Evolutionary conservation across 371 early-diverging fungal genomes (phyloP).

Genomic region (Basidiobolus heterosporus): DNA sequence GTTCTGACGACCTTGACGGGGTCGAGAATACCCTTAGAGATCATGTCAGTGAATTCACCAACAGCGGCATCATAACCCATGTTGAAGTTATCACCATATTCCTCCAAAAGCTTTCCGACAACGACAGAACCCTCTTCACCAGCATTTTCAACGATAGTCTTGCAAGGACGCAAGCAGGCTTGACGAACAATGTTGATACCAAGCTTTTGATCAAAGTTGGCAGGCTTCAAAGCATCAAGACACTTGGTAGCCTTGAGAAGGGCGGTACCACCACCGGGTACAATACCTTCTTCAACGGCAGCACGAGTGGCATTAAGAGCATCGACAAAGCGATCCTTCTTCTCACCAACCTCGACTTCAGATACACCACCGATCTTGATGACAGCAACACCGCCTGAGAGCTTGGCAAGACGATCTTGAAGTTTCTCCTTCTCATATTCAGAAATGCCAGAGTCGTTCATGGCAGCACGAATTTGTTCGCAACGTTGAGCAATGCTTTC

Average conservation of each 20-base stretch:
- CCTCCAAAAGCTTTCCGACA: conserved; percentile 82
- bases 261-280: conserved; percentile 94
- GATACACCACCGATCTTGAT: conserved; percentile 93
- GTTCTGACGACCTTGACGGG: conserved; percentile 96
- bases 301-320: conserved; percentile 95
- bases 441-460: conserved; percentile 58
- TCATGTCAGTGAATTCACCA: conserved; percentile 87
- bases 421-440: conserved; percentile 97
- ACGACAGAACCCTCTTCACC: conserved; percentile 92
- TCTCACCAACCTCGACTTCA: conserved; percentile 97
- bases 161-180: conserved; percentile 81
- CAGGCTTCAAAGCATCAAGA: conserved; percentile 59
- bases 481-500: conserved; percentile 77
- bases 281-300: conserved; percentile 96
- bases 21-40: conserved; percentile 87
- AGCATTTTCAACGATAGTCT: conserved; percentile 89
- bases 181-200: conserved; percentile 87
- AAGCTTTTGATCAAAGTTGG: conserved; percentile 93
- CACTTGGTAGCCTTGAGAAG: conserved; percentile 78
- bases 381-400: conserved; percentile 94
- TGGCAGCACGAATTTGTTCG: conserved; percentile 87
- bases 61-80: conserved; percentile 83
- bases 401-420: conserved; percentile 94
- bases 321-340: conserved; percentile 97
- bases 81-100: conserved; percentile 54